These are phyloP conservation scores for Aspergillus campestris DNA, from an alignment of 495 filamentous ascomycete genomes.

Conservation along the genomic window DNA sequence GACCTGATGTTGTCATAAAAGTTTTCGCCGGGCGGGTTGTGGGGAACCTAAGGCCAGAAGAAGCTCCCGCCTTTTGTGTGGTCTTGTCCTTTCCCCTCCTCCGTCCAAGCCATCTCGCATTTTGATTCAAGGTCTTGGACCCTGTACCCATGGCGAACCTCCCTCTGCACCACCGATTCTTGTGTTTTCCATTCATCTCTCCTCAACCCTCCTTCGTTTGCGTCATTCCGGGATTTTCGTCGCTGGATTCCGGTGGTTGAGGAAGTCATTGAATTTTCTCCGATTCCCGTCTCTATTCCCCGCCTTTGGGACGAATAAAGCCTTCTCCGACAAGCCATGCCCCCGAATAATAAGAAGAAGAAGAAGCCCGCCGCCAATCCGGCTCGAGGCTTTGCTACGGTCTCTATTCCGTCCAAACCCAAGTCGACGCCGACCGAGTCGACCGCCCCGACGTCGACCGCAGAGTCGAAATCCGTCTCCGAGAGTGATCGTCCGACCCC, in stretches of 20 bases:
- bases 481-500: slow-evolving; percentile 33
- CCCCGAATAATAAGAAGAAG: slow-evolving; percentile 73
- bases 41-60: slow-evolving; percentile 6
- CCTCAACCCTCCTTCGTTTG: no score
- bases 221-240: no score
- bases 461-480: slow-evolving; percentile 30
- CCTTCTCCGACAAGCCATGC: slow-evolving; percentile 42
- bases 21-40: slow-evolving; percentile 21
- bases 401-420: slow-evolving; percentile 74
- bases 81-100: neutral
- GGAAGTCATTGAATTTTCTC: no score
- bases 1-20: slow-evolving; percentile 41
- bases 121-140: no score
- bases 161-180: no score
- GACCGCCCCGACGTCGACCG: slow-evolving; percentile 22
- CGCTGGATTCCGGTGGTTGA: no score
- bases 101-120: neutral
- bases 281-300: no score
- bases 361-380: slow-evolving; percentile 80
- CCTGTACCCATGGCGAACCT: no score
- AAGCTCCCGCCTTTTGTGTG: slow-evolving; percentile 6
- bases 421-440: slow-evolving; percentile 23
- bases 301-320: neutral
- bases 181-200: no score
- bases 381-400: slow-evolving; percentile 85